phyloP scores from a whole-genome alignment of 306 rosid species.

The Prunus padus region DNA sequence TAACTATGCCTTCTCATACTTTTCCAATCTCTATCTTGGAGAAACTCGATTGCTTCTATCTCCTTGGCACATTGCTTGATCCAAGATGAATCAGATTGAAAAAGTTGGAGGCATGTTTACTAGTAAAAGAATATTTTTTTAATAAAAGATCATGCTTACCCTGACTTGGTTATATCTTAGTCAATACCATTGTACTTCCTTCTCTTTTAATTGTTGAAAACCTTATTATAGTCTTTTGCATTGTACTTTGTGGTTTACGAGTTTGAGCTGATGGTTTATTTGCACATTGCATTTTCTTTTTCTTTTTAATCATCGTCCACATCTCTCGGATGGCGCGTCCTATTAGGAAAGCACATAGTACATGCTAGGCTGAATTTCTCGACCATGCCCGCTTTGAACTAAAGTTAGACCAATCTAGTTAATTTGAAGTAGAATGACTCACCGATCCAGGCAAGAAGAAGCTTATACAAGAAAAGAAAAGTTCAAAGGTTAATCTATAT shows the following conservation, averaged over 20 bases:
- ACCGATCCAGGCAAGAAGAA: neutral
- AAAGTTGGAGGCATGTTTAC: slow-evolving; percentile 67
- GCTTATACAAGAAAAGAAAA: neutral
- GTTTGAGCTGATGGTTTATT: neutral
- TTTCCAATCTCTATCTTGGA: slow-evolving; percentile 52
- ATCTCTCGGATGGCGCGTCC: neutral
- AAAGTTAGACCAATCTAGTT: no score
- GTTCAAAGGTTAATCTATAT: neutral
- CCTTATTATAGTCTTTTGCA: neutral
- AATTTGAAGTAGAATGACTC: no score
- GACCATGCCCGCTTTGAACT: neutral
- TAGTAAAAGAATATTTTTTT: neutral
- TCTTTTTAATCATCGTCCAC: neutral
- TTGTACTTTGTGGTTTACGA: neutral
- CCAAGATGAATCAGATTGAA: slow-evolving; percentile 62
- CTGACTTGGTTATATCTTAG: neutral
- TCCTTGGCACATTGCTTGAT: slow-evolving; percentile 57
- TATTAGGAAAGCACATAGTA: neutral
- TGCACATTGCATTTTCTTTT: neutral
- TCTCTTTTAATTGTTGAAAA: neutral
- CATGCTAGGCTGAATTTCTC: neutral
- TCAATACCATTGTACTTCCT: neutral
- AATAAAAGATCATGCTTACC: neutral
- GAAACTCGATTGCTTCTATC: slow-evolving; percentile 52
- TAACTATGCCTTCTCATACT: slow-evolving; percentile 44